phyloP scores from a whole-genome alignment of 2,329 filamentous ascomycete genomes.

The Chrysosporium queenslandicum region DNA sequence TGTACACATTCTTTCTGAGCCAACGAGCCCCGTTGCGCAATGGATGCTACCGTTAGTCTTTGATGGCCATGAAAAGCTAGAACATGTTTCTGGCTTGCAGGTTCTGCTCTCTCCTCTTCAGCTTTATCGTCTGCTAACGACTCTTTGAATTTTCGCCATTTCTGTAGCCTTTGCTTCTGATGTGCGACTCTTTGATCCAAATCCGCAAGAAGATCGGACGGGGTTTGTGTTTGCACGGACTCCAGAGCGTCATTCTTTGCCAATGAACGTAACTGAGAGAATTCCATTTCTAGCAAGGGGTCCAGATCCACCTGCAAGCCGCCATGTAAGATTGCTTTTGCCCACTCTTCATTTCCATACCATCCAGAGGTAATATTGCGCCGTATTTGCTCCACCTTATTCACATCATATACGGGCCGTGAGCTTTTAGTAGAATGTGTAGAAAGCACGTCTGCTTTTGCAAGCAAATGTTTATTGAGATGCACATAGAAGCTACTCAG shows the following conservation, averaged over 20 bases:
- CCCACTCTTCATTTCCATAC: constrained; percentile 66
- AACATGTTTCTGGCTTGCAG: not conserved
- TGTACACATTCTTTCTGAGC: constrained; percentile 10
- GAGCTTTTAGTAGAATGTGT: constrained; percentile 23
- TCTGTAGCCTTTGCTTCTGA: constrained; percentile 58
- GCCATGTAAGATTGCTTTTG: constrained; percentile 59
- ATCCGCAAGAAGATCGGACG: constrained; percentile 48
- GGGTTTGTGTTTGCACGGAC: constrained; percentile 25
- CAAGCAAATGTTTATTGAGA: constrained; percentile 54
- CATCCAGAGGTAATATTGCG: constrained; percentile 58
- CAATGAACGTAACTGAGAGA: constrained; percentile 60
- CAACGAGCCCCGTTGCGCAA: constrained; percentile 18
- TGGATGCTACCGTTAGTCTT: constrained; percentile 30
- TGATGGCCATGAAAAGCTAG: constrained; percentile 31
- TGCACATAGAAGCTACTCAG: constrained; percentile 50
- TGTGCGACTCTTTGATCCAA: constrained; percentile 57
- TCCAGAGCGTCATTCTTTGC: constrained; percentile 46
- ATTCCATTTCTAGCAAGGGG: constrained; percentile 55
- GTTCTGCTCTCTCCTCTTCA: not conserved
- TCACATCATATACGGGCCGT: constrained; percentile 5
- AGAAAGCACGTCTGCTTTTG: constrained; percentile 51
- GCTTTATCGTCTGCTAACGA: constrained; percentile 12
- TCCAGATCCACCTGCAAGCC: constrained; percentile 50
- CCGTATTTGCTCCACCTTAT: constrained; percentile 38
- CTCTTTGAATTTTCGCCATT: constrained; percentile 61